A percentile compares a stretch with the other conserved stretches of the same genome.
phyloP scores from a whole-genome alignment of 176 grass and related monocot species.

The Melocanna baccifera region DNA sequence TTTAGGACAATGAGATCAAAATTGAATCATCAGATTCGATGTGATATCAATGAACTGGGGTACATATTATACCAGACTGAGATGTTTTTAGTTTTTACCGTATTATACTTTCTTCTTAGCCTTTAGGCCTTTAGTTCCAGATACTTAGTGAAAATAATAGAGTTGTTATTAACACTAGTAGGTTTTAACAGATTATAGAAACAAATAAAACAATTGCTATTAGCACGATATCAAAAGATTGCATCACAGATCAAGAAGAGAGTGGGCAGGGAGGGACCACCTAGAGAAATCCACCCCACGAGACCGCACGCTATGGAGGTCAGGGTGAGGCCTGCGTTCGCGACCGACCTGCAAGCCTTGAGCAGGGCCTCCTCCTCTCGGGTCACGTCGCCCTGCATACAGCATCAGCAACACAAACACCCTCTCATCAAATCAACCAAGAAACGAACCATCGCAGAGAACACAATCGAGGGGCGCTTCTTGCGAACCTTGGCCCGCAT shows the following conservation, averaged over 20 bases:
- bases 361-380: background rate
- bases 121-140: background rate
- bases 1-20: no score
- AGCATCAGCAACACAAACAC: background rate
- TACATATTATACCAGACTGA: no score
- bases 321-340: background rate
- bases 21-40: no score
- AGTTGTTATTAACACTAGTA: background rate
- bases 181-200: background rate
- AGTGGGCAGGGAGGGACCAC: background rate
- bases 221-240: background rate
- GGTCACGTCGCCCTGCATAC: slow-evolving; percentile 21
- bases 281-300: background rate
- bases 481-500: slow-evolving; percentile 16
- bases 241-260: background rate
- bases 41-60: no score
- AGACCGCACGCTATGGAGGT: background rate
- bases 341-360: background rate
- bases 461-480: background rate
- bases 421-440: background rate
- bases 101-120: no score
- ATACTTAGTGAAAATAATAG: background rate
- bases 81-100: no score
- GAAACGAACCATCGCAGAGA: background rate
- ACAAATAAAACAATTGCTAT: background rate